Evolutionary conservation across 805 yeast genomes (phyloP), one percentile per base, ranked within the genome.

Genomic region (Wickerhamiella occidentalis): DNA sequence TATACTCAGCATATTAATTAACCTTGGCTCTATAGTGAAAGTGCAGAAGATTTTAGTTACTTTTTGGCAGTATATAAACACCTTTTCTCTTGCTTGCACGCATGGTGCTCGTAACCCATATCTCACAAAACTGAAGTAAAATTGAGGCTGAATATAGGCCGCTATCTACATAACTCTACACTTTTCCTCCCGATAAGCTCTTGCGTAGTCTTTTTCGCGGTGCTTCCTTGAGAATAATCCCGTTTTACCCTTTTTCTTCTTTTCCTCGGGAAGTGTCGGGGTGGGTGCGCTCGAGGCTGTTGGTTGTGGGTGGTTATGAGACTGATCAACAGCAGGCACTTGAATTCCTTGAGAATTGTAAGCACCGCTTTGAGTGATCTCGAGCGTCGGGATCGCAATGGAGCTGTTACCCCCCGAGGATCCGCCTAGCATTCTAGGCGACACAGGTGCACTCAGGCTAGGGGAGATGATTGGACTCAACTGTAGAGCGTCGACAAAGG

Each of bases 101-200:
- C n/a, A n/a, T n/a, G n/a, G n/a, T n/a, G n/a, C n/a, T n/a, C n/a
- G n/a, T n/a, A n/a, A n/a, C n/a, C n/a, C n/a, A n/a, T n/a, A n/a
- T n/a, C n/a, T n/a, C n/a, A n/a, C n/a, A n/a, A n/a, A n/a, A n/a
- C n/a, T n/a, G n/a, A n/a, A n/a, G n/a, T n/a, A n/a, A n/a, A n/a
- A n/a, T n/a, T n/a, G n/a, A n/a, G n/a, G n/a, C n/a, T n/a, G n/a
- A n/a, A 12, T 5, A 30, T 30, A 9, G 35, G 7, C 8, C 13
- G n/a, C 6, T 19, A 22, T 33, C 48, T 45, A 57, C 60, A 55
- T 56, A 23, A 58, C 21, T 2, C 30, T 12, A 45, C 61, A 58
- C 52, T 58, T 58, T 43, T 58, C 61, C 29, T 58, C 61, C 15
- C 61, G 56, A 33, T 58, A 58, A 12, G 50, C 50, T 37, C 53